Evolutionary conservation across 768 basidiomycete species (phyloP).

Genomic region (Coprinopsis strossmayeri): DNA sequence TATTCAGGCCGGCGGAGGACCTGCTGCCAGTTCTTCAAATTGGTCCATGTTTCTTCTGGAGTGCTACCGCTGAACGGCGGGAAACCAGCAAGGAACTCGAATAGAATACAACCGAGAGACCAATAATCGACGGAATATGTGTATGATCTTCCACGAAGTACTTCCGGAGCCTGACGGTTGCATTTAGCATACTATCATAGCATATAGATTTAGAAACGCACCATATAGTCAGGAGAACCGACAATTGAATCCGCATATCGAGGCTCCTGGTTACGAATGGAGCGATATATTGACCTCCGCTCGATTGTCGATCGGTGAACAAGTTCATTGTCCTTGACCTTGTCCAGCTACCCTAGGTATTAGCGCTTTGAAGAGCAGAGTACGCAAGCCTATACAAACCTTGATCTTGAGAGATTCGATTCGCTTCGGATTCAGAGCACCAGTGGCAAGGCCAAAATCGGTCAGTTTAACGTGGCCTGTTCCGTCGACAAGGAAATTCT

Average conservation of each 20-base stretch:
- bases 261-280: slow-evolving; percentile 83
- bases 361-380: background rate
- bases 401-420: slow-evolving; percentile 95
- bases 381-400: slow-evolving; percentile 33
- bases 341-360: slow-evolving; percentile 63
- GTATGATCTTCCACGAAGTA: slow-evolving; percentile 91
- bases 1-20: slow-evolving; percentile 91
- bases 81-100: slow-evolving; percentile 95
- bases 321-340: slow-evolving; percentile 90
- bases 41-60: slow-evolving; percentile 98
- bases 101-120: slow-evolving; percentile 97
- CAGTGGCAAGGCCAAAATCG: slow-evolving; percentile 96
- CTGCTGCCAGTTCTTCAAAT: slow-evolving; percentile 95
- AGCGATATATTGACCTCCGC: slow-evolving; percentile 90
- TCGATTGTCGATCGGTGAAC: slow-evolving; percentile 91
- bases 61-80: slow-evolving; percentile 96
- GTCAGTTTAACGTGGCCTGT: slow-evolving; percentile 96
- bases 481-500: slow-evolving; percentile 97
- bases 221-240: slow-evolving; percentile 99
- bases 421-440: slow-evolving; percentile 87
- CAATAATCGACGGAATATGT: slow-evolving; percentile 96
- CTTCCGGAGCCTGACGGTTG: slow-evolving; percentile 64
- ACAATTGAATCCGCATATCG: slow-evolving; percentile 97
- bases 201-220: slow-evolving; percentile 11
- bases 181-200: background rate